These are phyloP conservation scores for Salix exigua DNA, from an alignment of 345 rosid genomes.

Conservation along the genomic window DNA sequence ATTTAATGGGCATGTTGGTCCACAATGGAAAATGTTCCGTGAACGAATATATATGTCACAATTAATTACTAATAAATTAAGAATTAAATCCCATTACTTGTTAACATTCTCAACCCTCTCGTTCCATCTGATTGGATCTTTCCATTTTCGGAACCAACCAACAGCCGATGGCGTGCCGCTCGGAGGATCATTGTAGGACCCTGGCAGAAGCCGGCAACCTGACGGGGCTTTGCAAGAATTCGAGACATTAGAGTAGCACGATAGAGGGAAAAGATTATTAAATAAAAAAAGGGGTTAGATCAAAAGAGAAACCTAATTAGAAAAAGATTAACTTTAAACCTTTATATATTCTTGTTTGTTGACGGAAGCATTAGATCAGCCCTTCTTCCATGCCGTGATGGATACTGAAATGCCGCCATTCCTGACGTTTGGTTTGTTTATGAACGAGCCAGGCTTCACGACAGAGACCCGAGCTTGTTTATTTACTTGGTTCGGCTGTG, in stretches of 20 bases:
- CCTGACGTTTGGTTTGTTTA: slow-evolving; percentile 9
- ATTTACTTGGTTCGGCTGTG: neutral
- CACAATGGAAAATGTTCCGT: slow-evolving; percentile 17
- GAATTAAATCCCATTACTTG: neutral
- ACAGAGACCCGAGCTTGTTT: neutral
- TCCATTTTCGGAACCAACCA: neutral
- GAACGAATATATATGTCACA: neutral
- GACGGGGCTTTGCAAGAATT: slow-evolving; percentile 1
- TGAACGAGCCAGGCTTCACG: neutral
- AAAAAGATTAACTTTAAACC: neutral
- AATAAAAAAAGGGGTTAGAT: neutral
- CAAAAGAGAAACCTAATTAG: neutral
- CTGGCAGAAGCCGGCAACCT: slow-evolving; percentile 11
- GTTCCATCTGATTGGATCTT: neutral
- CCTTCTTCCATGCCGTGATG: neutral
- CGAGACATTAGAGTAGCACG: neutral
- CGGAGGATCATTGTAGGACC: neutral
- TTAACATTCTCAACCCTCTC: neutral
- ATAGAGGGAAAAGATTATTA: too few relatives aligned
- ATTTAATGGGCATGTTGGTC: slow-evolving; percentile 17
- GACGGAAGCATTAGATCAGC: slow-evolving; percentile 13
- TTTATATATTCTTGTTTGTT: neutral
- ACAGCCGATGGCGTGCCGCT: slow-evolving; percentile 4
- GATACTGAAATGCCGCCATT: slow-evolving; percentile 16
- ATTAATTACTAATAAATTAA: too few relatives aligned